Evolutionary conservation across 2,329 filamentous ascomycete genomes (phyloP), one percentile per base, ranked within the genome.

Genomic region (Ceratocystis albifundus): DNA sequence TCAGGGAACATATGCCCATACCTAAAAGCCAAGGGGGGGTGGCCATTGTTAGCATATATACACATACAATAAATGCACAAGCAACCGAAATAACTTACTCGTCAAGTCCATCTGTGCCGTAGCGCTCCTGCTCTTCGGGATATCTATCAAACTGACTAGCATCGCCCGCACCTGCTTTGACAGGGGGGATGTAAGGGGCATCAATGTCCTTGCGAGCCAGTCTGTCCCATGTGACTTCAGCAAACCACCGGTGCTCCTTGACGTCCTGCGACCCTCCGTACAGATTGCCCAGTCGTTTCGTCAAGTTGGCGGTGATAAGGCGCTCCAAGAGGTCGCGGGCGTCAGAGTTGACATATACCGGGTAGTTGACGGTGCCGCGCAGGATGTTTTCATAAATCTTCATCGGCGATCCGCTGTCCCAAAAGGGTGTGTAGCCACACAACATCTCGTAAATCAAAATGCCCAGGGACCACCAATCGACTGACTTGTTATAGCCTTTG

Each of bases 321-420:
- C 91, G 88, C 73, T 94, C 88, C 45, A 99, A 84, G 67, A 99
- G 81, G 75, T 97, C 89, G 74, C 96, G 91, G 0, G 94, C 94
- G 74, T 97, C 94, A 0, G 88, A 86, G 74, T 97, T 90, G 72
- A 99, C 89, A 75, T 97, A 99, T 4, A 89, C 88, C 65, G 94
- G 94, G 75, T 97, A 99, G 78, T 96, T 97, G 76, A 99, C 89
- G 72, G 89, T 88, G 68, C 93, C 94, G 73, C 91, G 92, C 70
- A 99, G 84, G 73, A 99, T 99, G 75, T 99, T 99, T 79, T 99
- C 94, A 78, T 99, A 99, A 73, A 99, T 99, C 78, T 96, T 96
- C 85, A 99, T 96, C 2, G 94, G 93, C 57, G 90, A 96, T 66
- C 93, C 94, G 72, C 89, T 90, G 75, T 99, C 94, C 93, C 94